These are phyloP conservation scores for Hypocreales sp. DNA, from an alignment of 2,329 filamentous ascomycete species.

Conservation along the genomic window DNA sequence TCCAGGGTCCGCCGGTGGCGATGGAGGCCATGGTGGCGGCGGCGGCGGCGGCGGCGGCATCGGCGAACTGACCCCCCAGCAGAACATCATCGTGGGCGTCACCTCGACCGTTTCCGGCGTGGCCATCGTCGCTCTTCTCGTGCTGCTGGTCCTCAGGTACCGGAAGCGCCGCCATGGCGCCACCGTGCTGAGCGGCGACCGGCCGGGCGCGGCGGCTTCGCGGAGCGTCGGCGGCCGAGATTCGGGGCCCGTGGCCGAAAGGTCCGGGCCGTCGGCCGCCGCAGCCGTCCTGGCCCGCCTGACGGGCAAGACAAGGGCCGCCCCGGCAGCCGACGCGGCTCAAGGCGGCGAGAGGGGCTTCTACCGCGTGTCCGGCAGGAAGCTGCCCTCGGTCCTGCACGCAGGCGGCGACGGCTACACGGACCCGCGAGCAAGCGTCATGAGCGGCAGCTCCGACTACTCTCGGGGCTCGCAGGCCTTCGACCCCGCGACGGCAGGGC, in stretches of 20 bases:
- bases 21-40: too few species aligned
- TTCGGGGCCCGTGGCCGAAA: conserved; percentile 27
- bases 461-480: conserved; percentile 37
- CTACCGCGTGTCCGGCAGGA: conserved; percentile 48
- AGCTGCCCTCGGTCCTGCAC: conserved; percentile 46
- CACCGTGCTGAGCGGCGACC: conserved; percentile 25
- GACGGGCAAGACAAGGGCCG: conserved; percentile 21
- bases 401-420: conserved; percentile 48
- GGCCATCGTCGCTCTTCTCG: conserved; percentile 37
- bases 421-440: conserved; percentile 26
- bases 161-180: conserved; percentile 33
- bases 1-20: not conserved
- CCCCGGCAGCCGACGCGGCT: conserved; percentile 15
- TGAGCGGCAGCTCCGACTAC: conserved; percentile 35
- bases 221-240: conserved; percentile 3
- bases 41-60: too few species aligned
- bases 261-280: conserved; percentile 23
- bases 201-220: conserved; percentile 10
- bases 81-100: conserved; percentile 37
- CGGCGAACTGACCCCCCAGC: conserved; percentile 12
- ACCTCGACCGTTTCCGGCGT: conserved; percentile 42
- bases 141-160: conserved; percentile 38
- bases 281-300: conserved; percentile 32
- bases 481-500: conserved; percentile 15
- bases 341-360: conserved; percentile 38